Conservation (phyloP, 2,329 filamentous ascomycete species). For the Raffaelea ambrosiae region DNA sequence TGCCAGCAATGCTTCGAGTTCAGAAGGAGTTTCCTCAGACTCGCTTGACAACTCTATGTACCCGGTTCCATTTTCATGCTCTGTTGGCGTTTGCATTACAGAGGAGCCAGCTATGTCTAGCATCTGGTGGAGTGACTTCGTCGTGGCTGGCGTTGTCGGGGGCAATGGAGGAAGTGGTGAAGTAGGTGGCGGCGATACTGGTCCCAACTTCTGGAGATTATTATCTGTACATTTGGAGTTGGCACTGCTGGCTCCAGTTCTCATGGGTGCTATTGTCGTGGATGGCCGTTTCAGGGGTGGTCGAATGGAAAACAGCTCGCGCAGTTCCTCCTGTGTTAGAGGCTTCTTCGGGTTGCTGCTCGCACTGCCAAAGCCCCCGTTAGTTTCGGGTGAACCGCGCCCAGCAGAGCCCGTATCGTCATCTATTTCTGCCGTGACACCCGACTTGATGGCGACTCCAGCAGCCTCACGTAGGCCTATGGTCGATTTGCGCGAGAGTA, state of each 20-base stretch:
- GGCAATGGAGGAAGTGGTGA: slow-evolving; percentile 10
- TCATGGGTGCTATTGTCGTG: neutral
- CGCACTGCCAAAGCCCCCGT: neutral
- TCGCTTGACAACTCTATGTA: too few relatives aligned
- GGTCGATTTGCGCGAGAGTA: slow-evolving; percentile 6
- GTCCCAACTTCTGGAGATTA: neutral
- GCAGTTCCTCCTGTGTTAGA: slow-evolving; percentile 5
- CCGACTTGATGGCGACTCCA: neutral
- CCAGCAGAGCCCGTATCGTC: neutral
- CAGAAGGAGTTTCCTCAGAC: too few relatives aligned
- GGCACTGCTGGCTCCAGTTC: too few relatives aligned
- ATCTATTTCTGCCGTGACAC: neutral
- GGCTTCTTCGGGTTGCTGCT: neutral
- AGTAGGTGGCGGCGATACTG: slow-evolving; percentile 6
- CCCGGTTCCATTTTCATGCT: too few relatives aligned
- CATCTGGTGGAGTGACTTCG: too few relatives aligned
- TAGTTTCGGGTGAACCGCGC: neutral
- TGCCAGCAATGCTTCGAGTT: too few relatives aligned
- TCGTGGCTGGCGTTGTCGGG: too few relatives aligned
- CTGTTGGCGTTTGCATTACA: too few relatives aligned
- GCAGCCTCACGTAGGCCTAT: slow-evolving; percentile 5
- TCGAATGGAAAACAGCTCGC: slow-evolving; percentile 8
- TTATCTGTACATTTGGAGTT: too few relatives aligned
- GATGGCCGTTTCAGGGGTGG: slow-evolving; percentile 1
- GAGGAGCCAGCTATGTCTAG: too few relatives aligned